These are phyloP conservation scores for Cryptococcus sp. DNA, from an alignment of 1,284 basidiomycete species.

Conservation along the genomic window DNA sequence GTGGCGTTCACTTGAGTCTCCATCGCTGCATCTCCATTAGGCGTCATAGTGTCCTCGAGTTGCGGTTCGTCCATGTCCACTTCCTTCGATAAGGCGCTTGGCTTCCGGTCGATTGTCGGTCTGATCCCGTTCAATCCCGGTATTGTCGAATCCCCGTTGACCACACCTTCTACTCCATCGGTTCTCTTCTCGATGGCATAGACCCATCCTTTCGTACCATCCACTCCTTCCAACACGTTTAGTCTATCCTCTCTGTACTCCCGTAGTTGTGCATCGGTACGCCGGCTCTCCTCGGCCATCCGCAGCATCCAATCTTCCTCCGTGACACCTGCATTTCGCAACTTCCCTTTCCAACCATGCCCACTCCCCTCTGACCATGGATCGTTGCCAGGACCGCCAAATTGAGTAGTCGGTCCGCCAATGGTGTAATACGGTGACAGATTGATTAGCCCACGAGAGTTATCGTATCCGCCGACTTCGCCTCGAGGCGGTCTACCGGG, in stretches of 20 bases:
- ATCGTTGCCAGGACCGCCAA: conserved; percentile 74
- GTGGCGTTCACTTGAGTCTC: conserved; percentile 3
- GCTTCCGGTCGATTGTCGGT: conserved; percentile 14
- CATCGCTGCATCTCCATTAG: conserved; percentile 11
- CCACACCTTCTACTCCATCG: conserved; percentile 14
- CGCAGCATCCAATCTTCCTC: conserved; percentile 88
- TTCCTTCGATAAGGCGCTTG: conserved; percentile 19
- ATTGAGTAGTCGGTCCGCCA: conserved; percentile 83
- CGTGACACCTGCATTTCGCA: conserved; percentile 65
- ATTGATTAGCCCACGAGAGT: conserved; percentile 44
- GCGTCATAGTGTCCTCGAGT: not conserved
- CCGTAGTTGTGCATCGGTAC: conserved; percentile 66
- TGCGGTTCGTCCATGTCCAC: conserved; percentile 14
- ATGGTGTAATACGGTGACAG: conserved; percentile 67
- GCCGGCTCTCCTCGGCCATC: conserved; percentile 65
- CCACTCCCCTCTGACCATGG: conserved; percentile 80
- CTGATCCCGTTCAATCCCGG: not conserved
- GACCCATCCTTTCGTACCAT: conserved; percentile 39
- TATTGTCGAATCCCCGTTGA: conserved; percentile 4
- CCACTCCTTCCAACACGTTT: conserved; percentile 52
- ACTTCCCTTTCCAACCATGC: conserved; percentile 59
- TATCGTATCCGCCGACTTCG: conserved; percentile 25
- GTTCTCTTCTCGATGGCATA: conserved; percentile 28
- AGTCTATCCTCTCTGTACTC: conserved; percentile 64
- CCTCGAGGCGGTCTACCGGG: conserved; percentile 32